phyloP scores from a whole-genome alignment of 2,329 filamentous ascomycete genomes.

The Pseudonectria foliicola region DNA sequence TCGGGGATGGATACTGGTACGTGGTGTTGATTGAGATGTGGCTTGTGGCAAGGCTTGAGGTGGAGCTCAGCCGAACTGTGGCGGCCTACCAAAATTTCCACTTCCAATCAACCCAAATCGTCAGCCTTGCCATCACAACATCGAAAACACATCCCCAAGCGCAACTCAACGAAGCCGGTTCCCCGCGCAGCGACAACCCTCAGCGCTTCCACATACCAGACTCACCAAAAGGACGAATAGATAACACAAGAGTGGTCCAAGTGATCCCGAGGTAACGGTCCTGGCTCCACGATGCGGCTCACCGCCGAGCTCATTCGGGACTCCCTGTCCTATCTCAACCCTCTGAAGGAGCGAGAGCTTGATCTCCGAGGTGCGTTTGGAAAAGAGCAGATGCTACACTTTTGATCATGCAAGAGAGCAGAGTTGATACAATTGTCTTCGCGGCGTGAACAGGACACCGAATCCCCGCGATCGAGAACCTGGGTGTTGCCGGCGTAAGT shows the following conservation, averaged over 20 bases:
- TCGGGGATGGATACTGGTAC: too few species aligned
- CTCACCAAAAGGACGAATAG: constrained; percentile 1
- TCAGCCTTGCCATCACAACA: constrained; percentile 23
- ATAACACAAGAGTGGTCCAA: neutral
- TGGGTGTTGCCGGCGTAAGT: constrained; percentile 87
- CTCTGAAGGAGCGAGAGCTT: constrained; percentile 96
- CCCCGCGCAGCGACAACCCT: constrained; percentile 1
- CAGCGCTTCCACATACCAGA: neutral
- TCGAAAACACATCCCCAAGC: constrained; percentile 7
- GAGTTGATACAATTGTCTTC: constrained; percentile 66
- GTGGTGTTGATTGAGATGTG: constrained; percentile 1
- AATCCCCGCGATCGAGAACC: constrained; percentile 94
- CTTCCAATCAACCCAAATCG: constrained; percentile 19
- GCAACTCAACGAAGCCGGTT: constrained; percentile 4
- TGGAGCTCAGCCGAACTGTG: constrained; percentile 3
- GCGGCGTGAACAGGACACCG: constrained; percentile 74
- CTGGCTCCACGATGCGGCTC: constrained; percentile 67
- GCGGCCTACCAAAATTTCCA: constrained; percentile 24
- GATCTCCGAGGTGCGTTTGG: constrained; percentile 95
- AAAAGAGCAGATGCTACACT: constrained; percentile 98
- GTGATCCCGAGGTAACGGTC: constrained; percentile 17
- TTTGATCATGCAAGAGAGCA: constrained; percentile 45
- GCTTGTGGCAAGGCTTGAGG: constrained; percentile 8
- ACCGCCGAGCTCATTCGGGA: constrained; percentile 89
- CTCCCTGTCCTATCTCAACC: constrained; percentile 97